Percentiles rank a stretch among this genome's conserved stretches.
These are phyloP conservation scores for Daldinia eschscholtzii DNA, from an alignment of 2,329 filamentous ascomycete species.

Conservation along the genomic window DNA sequence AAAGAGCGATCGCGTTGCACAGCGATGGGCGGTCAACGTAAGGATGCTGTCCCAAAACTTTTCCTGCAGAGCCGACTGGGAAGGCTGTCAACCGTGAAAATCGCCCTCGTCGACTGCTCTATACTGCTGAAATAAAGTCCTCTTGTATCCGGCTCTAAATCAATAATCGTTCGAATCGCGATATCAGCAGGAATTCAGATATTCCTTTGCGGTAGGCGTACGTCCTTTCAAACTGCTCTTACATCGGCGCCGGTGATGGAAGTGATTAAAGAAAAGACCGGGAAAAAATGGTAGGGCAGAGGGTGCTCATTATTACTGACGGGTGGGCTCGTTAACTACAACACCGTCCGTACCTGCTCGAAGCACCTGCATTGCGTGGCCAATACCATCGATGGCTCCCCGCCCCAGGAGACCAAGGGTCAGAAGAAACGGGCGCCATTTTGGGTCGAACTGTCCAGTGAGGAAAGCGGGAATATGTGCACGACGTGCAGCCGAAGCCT, in stretches of 20 bases:
- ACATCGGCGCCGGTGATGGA: slow-evolving; percentile 4
- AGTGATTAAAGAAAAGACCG: slow-evolving; percentile 12
- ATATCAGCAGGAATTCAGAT: background rate
- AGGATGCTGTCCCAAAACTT: slow-evolving; percentile 5
- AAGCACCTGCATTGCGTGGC: slow-evolving; percentile 44
- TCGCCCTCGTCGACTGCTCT: slow-evolving; percentile 1
- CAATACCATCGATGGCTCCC: slow-evolving; percentile 42
- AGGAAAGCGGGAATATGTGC: slow-evolving; percentile 49
- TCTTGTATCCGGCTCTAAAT: background rate
- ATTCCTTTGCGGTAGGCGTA: slow-evolving; percentile 10
- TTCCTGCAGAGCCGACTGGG: background rate
- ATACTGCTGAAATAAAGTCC: background rate
- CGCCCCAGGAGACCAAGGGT: slow-evolving; percentile 43
- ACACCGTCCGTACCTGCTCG: slow-evolving; percentile 20
- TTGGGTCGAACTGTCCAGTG: slow-evolving; percentile 48
- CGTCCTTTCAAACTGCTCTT: slow-evolving; percentile 6
- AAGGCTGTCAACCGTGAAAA: background rate
- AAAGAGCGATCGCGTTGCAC: slow-evolving; percentile 20
- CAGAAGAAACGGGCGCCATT: slow-evolving; percentile 50
- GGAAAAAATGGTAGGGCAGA: slow-evolving; percentile 36
- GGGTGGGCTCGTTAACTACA: slow-evolving; percentile 24
- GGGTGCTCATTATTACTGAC: slow-evolving; percentile 38
- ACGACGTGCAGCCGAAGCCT: slow-evolving; percentile 47
- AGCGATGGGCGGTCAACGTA: slow-evolving; percentile 23
- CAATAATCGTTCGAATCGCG: slow-evolving; percentile 1